These are phyloP conservation scores for Nothomitra cinnamomea DNA, from an alignment of 2,329 filamentous ascomycete genomes.

Conservation along the genomic window DNA sequence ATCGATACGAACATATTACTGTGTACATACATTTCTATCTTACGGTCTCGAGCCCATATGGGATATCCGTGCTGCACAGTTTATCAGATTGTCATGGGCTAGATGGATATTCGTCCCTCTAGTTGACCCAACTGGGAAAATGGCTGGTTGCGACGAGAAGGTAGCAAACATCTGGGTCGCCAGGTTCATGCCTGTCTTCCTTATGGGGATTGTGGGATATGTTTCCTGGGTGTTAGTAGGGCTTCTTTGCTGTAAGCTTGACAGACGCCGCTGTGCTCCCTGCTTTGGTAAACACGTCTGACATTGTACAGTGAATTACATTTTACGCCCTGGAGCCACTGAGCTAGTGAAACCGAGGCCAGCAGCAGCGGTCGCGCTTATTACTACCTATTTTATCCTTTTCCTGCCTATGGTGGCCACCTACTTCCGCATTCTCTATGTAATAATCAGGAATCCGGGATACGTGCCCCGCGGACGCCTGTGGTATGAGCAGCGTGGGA, in stretches of 20 bases:
- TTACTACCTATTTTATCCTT: constrained; percentile 57
- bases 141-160: constrained; percentile 10
- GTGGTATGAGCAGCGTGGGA: constrained; percentile 16
- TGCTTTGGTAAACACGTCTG: constrained; percentile 3
- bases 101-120: neutral
- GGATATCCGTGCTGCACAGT: no score
- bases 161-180: constrained; percentile 40
- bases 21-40: no score
- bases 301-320: constrained; percentile 44
- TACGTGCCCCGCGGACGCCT: constrained; percentile 48
- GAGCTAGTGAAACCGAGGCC: constrained; percentile 26
- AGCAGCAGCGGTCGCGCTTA: constrained; percentile 47
- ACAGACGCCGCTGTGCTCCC: neutral
- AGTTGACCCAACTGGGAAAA: neutral
- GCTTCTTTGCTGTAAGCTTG: constrained; percentile 45
- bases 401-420: constrained; percentile 46
- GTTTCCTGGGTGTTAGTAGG: constrained; percentile 55
- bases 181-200: constrained; percentile 50
- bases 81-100: neutral
- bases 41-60: no score
- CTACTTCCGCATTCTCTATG: constrained; percentile 55
- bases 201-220: constrained; percentile 49
- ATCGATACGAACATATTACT: no score
- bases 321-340: constrained; percentile 35
- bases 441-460: constrained; percentile 54